A percentile compares a stretch with the other conserved stretches of the same genome.
Evolutionary conservation across 768 basidiomycete species (phyloP).

Genomic region (Mycena leptocephala): DNA sequence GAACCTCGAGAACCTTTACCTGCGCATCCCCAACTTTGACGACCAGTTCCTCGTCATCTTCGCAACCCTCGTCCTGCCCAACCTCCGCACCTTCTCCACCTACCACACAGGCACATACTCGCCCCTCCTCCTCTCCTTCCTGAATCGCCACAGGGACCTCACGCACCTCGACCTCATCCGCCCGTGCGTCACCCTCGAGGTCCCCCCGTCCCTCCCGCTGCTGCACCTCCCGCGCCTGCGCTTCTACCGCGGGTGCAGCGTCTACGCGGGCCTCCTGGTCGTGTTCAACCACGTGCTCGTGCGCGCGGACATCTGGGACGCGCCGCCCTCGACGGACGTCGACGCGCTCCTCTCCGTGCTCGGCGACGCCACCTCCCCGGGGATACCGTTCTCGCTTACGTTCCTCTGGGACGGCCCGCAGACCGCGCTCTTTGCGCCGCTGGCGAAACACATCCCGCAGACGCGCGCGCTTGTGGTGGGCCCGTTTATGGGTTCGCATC

Average conservation of each 20-base stretch:
- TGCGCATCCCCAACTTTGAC: constrained; percentile 9
- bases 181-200: not conserved
- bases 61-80: constrained; percentile 6
- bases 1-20: not conserved
- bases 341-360: not conserved
- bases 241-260: constrained; percentile 11
- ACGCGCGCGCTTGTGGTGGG: not conserved
- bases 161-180: constrained; percentile 27
- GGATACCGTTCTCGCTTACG: not conserved
- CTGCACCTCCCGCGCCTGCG: constrained; percentile 6
- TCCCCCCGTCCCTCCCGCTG: not conserved
- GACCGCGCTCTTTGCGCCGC: constrained; percentile 1
- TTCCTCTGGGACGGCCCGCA: constrained; percentile 19
- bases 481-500: not conserved
- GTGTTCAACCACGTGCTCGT: not conserved
- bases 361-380: not conserved
- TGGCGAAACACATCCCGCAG: not conserved
- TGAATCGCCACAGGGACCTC: constrained; percentile 12
- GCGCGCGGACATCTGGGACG: constrained; percentile 11
- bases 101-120: constrained; percentile 5
- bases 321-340: not conserved
- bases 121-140: constrained; percentile 5
- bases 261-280: not conserved
- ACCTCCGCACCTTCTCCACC: constrained; percentile 8
- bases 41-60: constrained; percentile 15